phyloP scores from a whole-genome alignment of 345 rosid genomes.

The Salix suchowensis region DNA sequence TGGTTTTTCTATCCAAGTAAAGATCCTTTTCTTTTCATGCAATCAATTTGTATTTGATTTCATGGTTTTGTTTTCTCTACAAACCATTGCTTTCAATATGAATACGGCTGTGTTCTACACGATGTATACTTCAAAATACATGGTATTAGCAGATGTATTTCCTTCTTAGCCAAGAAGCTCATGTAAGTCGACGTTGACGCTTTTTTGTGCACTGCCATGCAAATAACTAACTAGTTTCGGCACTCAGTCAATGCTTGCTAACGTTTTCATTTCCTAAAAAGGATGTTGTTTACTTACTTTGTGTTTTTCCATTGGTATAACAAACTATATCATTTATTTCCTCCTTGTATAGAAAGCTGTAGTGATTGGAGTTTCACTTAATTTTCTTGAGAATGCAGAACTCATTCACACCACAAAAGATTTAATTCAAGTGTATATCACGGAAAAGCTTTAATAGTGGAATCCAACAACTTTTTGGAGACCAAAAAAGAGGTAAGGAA shows the following conservation, averaged over 20 bases:
- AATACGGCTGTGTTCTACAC: not conserved
- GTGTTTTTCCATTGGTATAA: not conserved
- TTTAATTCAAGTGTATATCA: no score
- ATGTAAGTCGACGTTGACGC: constrained; percentile 18
- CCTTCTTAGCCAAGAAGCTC: constrained; percentile 15
- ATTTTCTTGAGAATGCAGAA: constrained; percentile 5
- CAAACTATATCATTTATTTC: not conserved
- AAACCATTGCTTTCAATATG: not conserved
- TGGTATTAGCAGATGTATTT: not conserved
- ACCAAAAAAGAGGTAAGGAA: constrained; percentile 11
- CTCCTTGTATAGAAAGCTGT: not conserved
- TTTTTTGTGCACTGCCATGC: constrained; percentile 31
- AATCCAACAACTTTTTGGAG: not conserved
- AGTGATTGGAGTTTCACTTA: not conserved
- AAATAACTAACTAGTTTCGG: constrained; percentile 1
- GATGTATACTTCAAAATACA: not conserved
- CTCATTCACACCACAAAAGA: not conserved
- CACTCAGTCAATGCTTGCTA: not conserved
- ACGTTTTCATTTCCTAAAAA: no score
- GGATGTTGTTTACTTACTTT: not conserved
- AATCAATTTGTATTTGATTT: constrained; percentile 5
- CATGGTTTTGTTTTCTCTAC: not conserved
- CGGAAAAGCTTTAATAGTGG: constrained; percentile 7
- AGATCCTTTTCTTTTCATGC: not conserved
- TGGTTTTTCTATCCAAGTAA: not conserved